Evolutionary conservation across 306 rosid species (phyloP), one percentile per base, ranked within the genome.

Genomic region (Albizia julibrissin): DNA sequence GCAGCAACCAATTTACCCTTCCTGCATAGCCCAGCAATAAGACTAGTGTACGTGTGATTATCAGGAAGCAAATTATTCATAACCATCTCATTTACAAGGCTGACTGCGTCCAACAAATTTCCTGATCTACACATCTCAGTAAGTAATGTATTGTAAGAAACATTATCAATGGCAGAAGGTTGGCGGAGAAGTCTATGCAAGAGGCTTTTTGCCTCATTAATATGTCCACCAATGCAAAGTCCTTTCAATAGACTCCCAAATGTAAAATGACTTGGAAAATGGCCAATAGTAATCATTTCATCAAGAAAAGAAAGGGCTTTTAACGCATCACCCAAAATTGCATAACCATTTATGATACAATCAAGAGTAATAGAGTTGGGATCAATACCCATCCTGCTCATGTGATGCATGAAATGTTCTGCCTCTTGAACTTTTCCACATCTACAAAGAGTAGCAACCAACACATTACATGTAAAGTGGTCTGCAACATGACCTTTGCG

Each of bases 221-320:
- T 85, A 87, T 90, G 77, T 19, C 95, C 91, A 61, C 95, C 87
- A 76, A 58, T 72, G 84, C 93, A 89, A 71, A 93, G 87, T 69
- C 87, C 95, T 82, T 90, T 93, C 86, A 93, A 56, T 79, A 93
- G 80, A 81, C 89, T 87, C 79, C 89, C 92, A 77, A 83, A 88
- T 10, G 95, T 91, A 77, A 87, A 88, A 31, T 86, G 90, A 79
- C 91, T 89, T 14, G 97, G 92, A 46, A 76, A 80, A 80, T 86
- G 88, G 75, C 95, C 97, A 58, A 75, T 80, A 69, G 73, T 87
- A 69, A 50, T 89, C 95, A 93, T 91, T 80, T 88, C 87, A 76
- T 93, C 97, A 67, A 86, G 85, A 79, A 84, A 3, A 40, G 88
- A 81, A 73, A 93, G 79, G 71, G 95, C 89, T 88, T 88, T 87